Conservation (phyloP, 2,329 filamentous ascomycete species). For the Fusarium buharicum region DNA sequence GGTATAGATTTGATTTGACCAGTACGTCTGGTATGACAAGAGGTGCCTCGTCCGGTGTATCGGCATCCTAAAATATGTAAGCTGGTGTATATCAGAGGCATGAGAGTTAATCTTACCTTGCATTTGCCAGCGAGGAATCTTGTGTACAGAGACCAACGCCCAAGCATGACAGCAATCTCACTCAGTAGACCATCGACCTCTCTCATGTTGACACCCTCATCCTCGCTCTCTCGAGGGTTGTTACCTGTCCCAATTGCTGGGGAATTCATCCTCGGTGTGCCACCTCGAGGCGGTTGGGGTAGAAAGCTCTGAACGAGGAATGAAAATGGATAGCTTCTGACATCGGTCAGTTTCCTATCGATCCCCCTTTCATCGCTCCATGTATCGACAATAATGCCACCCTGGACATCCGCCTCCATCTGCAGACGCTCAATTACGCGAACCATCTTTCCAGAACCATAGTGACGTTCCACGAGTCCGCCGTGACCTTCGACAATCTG, state of each 20-base stretch:
- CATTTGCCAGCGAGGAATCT: constrained; percentile 90
- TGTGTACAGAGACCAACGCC: constrained; percentile 91
- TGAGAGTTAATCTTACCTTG: constrained; percentile 64
- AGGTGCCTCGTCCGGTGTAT: constrained; percentile 62
- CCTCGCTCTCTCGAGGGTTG: constrained; percentile 75
- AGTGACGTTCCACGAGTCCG: constrained; percentile 90
- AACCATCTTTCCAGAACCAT: constrained; percentile 91
- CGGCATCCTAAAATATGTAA: constrained; percentile 57
- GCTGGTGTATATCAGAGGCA: constrained; percentile 5
- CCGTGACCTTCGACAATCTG: constrained; percentile 95
- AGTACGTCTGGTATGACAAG: constrained; percentile 79
- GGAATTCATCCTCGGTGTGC: constrained; percentile 77
- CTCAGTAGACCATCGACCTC: constrained; percentile 88
- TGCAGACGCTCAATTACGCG: constrained; percentile 93
- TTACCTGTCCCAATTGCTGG: constrained; percentile 71
- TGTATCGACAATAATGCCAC: constrained; percentile 93
- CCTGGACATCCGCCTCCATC: constrained; percentile 94
- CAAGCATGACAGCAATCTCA: constrained; percentile 91
- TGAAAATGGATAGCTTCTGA: constrained; percentile 97
- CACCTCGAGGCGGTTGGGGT: constrained; percentile 71
- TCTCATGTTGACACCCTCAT: constrained; percentile 96
- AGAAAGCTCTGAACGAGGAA: constrained; percentile 96
- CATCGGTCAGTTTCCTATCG: constrained; percentile 88
- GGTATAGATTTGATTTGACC: constrained; percentile 79
- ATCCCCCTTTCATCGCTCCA: constrained; percentile 92